phyloP scores from a whole-genome alignment of 176 grass and related monocot species.

The Musa troglodytarum region DNA sequence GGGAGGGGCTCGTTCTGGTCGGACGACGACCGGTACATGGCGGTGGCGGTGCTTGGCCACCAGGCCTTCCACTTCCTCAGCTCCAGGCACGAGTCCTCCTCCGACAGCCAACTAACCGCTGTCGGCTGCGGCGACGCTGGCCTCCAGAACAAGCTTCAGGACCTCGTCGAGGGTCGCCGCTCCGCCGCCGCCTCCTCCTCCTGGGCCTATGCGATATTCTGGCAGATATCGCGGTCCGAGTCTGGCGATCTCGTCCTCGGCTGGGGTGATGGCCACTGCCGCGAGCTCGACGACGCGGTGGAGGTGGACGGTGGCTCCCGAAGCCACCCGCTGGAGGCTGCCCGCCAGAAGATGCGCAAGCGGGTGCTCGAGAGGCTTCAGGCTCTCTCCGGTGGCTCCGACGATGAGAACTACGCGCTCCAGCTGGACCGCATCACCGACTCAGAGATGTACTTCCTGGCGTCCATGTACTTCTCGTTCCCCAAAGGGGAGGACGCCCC shows the following conservation, averaged over 20 bases:
- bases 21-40: slow-evolving; percentile 49
- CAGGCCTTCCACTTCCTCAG: slow-evolving; percentile 55
- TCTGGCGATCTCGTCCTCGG: slow-evolving; percentile 34
- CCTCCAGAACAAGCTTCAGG: slow-evolving; percentile 45
- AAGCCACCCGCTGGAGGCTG: neutral
- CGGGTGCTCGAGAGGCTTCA: slow-evolving; percentile 64
- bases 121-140: slow-evolving; percentile 15
- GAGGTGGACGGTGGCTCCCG: neutral
- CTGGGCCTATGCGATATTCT: slow-evolving; percentile 78
- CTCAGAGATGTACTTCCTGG: slow-evolving; percentile 79
- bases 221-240: slow-evolving; percentile 50
- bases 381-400: slow-evolving; percentile 45
- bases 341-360: slow-evolving; percentile 27
- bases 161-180: slow-evolving; percentile 45
- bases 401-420: slow-evolving; percentile 53
- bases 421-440: slow-evolving; percentile 58
- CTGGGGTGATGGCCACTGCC: slow-evolving; percentile 90
- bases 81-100: slow-evolving; percentile 32
- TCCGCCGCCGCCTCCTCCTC: slow-evolving; percentile 18
- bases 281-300: slow-evolving; percentile 23
- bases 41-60: slow-evolving; percentile 52
- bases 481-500: slow-evolving; percentile 42
- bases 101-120: slow-evolving; percentile 27
- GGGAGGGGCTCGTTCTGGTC: slow-evolving; percentile 28
- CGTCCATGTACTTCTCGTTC: slow-evolving; percentile 93